Percentiles rank a stretch among this genome's conserved stretches.
phyloP scores from a whole-genome alignment of 2,329 filamentous ascomycete species.

The Leptographium flavum region DNA sequence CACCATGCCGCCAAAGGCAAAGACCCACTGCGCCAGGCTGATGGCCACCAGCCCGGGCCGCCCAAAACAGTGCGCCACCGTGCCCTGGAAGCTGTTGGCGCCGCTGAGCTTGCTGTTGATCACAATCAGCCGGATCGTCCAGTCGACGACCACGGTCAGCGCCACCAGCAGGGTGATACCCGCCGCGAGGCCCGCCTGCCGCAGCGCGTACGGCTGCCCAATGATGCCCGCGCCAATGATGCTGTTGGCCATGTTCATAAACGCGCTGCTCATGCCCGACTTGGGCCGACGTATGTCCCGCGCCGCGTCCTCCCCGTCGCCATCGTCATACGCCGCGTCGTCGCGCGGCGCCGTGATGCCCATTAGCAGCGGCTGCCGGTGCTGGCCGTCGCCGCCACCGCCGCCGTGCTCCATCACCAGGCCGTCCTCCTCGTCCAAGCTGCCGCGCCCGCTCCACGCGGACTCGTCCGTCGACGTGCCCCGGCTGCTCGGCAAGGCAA shows the following conservation, averaged over 20 bases:
- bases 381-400: slow-evolving; percentile 17
- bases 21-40: slow-evolving; percentile 83
- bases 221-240: slow-evolving; percentile 74
- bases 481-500: not conserved
- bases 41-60: slow-evolving; percentile 79
- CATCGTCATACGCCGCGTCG: not conserved
- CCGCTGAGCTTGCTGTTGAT: slow-evolving; percentile 95
- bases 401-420: slow-evolving; percentile 14
- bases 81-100: slow-evolving; percentile 86
- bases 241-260: slow-evolving; percentile 99
- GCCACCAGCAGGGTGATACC: slow-evolving; percentile 64
- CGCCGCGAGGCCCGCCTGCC: slow-evolving; percentile 73
- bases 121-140: slow-evolving; percentile 95
- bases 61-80: slow-evolving; percentile 91
- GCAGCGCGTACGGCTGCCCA: slow-evolving; percentile 89
- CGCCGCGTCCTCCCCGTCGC: slow-evolving; percentile 25
- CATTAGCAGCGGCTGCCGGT: slow-evolving; percentile 61
- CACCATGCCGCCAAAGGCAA: slow-evolving; percentile 97
- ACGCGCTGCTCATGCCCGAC: slow-evolving; percentile 73
- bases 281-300: slow-evolving; percentile 54
- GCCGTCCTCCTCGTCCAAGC: slow-evolving; percentile 7
- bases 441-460: not conserved
- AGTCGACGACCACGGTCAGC: slow-evolving; percentile 79
- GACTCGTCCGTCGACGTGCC: not conserved
- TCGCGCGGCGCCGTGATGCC: slow-evolving; percentile 15